A percentile compares a stretch with the other conserved stretches of the same genome.
These are phyloP conservation scores for Pseudofabraea citricarpa DNA, from an alignment of 2,329 filamentous ascomycete species.

Conservation along the genomic window DNA sequence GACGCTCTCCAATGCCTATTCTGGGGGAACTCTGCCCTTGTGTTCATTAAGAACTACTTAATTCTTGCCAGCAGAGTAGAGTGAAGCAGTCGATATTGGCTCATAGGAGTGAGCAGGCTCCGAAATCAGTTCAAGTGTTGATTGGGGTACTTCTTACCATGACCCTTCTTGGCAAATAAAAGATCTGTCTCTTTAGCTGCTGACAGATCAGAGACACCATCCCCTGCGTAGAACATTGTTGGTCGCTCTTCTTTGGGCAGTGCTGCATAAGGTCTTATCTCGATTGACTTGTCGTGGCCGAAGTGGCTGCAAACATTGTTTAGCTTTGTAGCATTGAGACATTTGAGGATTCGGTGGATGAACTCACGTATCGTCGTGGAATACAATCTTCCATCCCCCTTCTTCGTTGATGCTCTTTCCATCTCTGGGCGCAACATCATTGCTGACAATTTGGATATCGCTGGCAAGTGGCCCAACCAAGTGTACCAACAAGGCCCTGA, in stretches of 20 bases:
- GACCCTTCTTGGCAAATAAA: constrained; percentile 87
- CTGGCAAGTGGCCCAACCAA: constrained; percentile 71
- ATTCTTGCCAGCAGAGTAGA: too few species aligned
- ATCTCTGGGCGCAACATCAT: constrained; percentile 63
- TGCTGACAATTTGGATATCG: constrained; percentile 86
- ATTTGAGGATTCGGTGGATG: neutral
- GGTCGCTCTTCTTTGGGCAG: constrained; percentile 67
- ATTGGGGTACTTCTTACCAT: constrained; percentile 52
- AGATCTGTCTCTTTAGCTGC: constrained; percentile 90
- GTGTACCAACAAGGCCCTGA: constrained; percentile 74
- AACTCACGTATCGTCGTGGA: constrained; percentile 74
- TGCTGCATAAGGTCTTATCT: constrained; percentile 80
- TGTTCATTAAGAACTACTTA: too few species aligned
- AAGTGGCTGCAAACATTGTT: constrained; percentile 42
- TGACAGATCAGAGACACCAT: constrained; percentile 88
- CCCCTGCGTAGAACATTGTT: constrained; percentile 88
- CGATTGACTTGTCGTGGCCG: constrained; percentile 94
- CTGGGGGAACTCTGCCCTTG: too few species aligned
- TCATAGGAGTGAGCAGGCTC: constrained; percentile 1
- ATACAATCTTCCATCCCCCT: constrained; percentile 82
- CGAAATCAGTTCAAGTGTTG: constrained; percentile 9
- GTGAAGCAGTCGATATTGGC: too few species aligned
- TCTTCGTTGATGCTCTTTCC: constrained; percentile 74
- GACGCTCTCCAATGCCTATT: too few species aligned
- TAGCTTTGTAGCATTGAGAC: neutral